These are phyloP conservation scores for Panaeolus papilionaceus DNA, from an alignment of 768 basidiomycete species.

Conservation along the genomic window DNA sequence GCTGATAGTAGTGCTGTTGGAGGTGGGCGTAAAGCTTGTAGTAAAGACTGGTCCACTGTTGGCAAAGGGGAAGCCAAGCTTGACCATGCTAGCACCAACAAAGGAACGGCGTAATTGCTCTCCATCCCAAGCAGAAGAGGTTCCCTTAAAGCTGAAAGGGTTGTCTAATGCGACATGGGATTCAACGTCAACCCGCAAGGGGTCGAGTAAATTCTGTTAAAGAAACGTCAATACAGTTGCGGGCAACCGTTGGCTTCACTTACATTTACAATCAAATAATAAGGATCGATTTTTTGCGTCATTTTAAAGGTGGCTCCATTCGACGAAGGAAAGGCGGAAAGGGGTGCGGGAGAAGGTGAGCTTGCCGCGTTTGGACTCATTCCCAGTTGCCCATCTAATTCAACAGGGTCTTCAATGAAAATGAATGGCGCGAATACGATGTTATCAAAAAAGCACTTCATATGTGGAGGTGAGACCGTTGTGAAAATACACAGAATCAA, in stretches of 20 bases:
- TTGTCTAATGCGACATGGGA: constrained; percentile 60
- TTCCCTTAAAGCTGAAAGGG: constrained; percentile 75
- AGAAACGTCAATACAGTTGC: constrained; percentile 10
- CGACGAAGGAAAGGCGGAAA: constrained; percentile 28
- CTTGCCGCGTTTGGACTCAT: constrained; percentile 48
- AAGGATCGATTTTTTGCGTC: constrained; percentile 84
- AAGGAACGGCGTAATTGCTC: constrained; percentile 70
- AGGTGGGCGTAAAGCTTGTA: background rate
- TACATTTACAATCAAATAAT: constrained; percentile 87
- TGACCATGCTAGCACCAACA: constrained; percentile 60
- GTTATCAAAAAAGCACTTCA: constrained; percentile 94
- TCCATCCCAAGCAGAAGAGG: constrained; percentile 69
- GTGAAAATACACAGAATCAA: constrained; percentile 8
- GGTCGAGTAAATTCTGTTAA: constrained; percentile 65
- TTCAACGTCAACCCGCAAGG: constrained; percentile 72
- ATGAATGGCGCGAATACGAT: constrained; percentile 96
- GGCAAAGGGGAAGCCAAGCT: constrained; percentile 53
- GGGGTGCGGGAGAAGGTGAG: constrained; percentile 42
- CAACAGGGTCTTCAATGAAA: constrained; percentile 90
- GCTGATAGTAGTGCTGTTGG: background rate
- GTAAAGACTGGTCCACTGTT: constrained; percentile 31
- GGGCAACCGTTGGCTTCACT: constrained; percentile 29
- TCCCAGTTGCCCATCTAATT: constrained; percentile 65
- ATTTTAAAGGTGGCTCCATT: constrained; percentile 49
- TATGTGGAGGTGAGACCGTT: constrained; percentile 14